phyloP scores from a whole-genome alignment of 208 protist species.

The Porcisia deanei region DNA sequence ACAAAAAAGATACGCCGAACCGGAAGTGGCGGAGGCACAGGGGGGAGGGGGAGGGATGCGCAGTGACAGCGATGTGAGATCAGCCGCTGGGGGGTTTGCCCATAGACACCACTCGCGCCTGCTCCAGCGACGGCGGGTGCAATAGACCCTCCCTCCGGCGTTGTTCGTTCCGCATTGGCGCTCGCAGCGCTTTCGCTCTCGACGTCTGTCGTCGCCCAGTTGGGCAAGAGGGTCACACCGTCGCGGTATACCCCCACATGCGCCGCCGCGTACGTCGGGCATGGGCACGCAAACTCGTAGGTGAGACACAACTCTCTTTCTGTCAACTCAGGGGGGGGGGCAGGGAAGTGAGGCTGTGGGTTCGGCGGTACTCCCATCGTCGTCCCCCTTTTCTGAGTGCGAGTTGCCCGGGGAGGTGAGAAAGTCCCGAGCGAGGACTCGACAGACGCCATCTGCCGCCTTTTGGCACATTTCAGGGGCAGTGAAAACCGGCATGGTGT shows the following conservation, averaged over 20 bases:
- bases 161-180: not conserved
- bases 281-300: conserved; percentile 13
- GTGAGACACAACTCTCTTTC: conserved; percentile 1
- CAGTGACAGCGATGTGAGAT: conserved; percentile 4
- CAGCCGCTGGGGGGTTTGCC: not conserved
- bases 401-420: too few relatives aligned
- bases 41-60: not conserved
- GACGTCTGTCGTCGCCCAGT: not conserved
- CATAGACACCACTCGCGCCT: too few relatives aligned
- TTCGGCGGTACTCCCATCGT: too few relatives aligned
- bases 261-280: conserved; percentile 1
- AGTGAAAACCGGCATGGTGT: too few relatives aligned
- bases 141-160: not conserved
- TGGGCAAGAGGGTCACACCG: conserved; percentile 7
- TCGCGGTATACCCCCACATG: conserved; percentile 12
- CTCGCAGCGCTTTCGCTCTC: too few relatives aligned
- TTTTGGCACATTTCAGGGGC: too few relatives aligned
- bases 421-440: too few relatives aligned
- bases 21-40: conserved; percentile 5
- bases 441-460: too few relatives aligned
- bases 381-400: too few relatives aligned
- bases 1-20: conserved; percentile 3
- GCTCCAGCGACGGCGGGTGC: too few relatives aligned
- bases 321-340: not conserved
- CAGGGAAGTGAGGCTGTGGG: not conserved